Conservation (phyloP, 352 stramenopile species). For the Phytophthora litchii region DNA sequence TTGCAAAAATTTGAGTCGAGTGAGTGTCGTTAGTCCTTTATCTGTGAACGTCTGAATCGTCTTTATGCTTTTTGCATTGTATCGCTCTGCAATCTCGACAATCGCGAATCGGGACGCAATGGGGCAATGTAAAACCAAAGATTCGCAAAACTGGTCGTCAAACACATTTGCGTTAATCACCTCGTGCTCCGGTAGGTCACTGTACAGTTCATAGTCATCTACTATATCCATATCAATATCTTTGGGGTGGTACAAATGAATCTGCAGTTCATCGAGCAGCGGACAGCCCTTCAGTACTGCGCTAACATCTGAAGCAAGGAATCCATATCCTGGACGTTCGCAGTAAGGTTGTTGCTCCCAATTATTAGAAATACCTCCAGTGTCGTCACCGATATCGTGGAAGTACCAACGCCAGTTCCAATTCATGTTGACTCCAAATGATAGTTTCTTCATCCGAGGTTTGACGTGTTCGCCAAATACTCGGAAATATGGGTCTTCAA, state of each 20-base stretch:
- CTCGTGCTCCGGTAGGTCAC: slow-evolving; percentile 19
- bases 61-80: slow-evolving; percentile 22
- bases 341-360: slow-evolving; percentile 5
- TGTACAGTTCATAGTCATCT: not conserved
- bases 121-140: slow-evolving; percentile 12
- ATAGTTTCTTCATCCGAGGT: slow-evolving; percentile 24
- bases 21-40: slow-evolving; percentile 28
- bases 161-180: slow-evolving; percentile 37
- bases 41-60: slow-evolving; percentile 40
- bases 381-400: slow-evolving; percentile 5
- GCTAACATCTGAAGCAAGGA: slow-evolving; percentile 17
- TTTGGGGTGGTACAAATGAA: slow-evolving; percentile 37
- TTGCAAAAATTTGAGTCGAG: slow-evolving; percentile 30
- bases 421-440: slow-evolving; percentile 39
- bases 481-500: slow-evolving; percentile 38
- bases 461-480: slow-evolving; percentile 37
- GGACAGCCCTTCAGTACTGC: slow-evolving; percentile 33
- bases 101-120: slow-evolving; percentile 21
- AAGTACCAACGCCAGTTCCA: slow-evolving; percentile 43
- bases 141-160: slow-evolving; percentile 38
- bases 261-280: slow-evolving; percentile 19
- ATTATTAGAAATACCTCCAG: not conserved
- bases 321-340: slow-evolving; percentile 14
- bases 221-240: not conserved
- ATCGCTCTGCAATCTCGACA: slow-evolving; percentile 26